phyloP scores from a whole-genome alignment of 768 basidiomycete species.

The Macrolepiota albuminosa region DNA sequence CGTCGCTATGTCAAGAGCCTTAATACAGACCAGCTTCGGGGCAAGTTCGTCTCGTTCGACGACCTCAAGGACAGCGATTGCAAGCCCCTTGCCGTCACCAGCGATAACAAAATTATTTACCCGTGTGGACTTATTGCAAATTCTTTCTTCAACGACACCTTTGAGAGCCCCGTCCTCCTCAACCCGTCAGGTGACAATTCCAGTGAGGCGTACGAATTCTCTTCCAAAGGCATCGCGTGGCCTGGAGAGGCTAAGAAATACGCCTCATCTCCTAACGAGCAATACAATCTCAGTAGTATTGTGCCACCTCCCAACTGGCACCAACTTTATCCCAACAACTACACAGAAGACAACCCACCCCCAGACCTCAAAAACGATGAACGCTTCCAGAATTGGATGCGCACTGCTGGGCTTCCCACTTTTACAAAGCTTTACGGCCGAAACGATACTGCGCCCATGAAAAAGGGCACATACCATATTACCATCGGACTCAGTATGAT shows the following conservation, averaged over 20 bases:
- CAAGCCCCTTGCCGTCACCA: conserved; percentile 70
- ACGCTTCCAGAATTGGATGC: conserved; percentile 99
- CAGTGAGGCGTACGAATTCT: conserved; percentile 63
- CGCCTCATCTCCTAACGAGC: conserved; percentile 45
- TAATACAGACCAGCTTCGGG: conserved; percentile 80
- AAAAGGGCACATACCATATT: conserved; percentile 71
- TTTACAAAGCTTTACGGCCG: conserved; percentile 94
- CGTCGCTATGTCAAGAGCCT: conserved; percentile 94
- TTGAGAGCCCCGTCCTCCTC: conserved; percentile 54
- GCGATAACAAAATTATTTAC: conserved; percentile 60
- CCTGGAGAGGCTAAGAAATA: conserved; percentile 93
- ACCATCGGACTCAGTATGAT: conserved; percentile 76
- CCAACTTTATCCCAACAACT: conserved; percentile 65
- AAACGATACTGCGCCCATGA: conserved; percentile 75
- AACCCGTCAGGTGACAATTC: conserved; percentile 45
- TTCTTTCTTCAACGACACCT: conserved; percentile 94
- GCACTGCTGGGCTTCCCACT: conserved; percentile 93
- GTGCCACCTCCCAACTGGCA: conserved; percentile 95
- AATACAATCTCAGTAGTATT: conserved; percentile 50
- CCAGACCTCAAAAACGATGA: conserved; percentile 77
- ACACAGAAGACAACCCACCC: conserved; percentile 55
- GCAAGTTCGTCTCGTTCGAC: conserved; percentile 45
- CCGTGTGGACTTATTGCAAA: conserved; percentile 98
- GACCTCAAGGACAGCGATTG: conserved; percentile 73
- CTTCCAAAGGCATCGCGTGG: conserved; percentile 88